phyloP scores from a whole-genome alignment of 805 yeast genomes.

The Osmozyma mogii region DNA sequence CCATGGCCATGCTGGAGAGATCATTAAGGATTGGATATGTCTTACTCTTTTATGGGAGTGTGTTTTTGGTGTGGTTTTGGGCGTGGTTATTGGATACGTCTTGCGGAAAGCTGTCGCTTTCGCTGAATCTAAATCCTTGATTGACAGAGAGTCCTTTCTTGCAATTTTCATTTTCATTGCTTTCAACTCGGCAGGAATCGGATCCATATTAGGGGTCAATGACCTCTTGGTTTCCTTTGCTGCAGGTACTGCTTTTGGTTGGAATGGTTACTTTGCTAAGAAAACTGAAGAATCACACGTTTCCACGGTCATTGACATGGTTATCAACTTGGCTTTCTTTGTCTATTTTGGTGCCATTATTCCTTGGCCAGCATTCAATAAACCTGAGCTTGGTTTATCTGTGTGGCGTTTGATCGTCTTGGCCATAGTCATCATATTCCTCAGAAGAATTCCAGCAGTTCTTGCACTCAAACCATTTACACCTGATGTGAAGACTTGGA shows the following conservation, averaged over 20 bases:
- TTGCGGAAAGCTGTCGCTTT: conserved; percentile 66
- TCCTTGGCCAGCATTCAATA: conserved; percentile 80
- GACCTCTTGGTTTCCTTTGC: conserved; percentile 84
- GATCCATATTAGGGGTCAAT: conserved; percentile 81
- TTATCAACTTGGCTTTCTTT: conserved; percentile 78
- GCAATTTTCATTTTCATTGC: conserved; percentile 80
- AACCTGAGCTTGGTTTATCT: conserved; percentile 49
- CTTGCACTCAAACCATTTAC: conserved; percentile 65
- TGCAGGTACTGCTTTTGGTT: conserved; percentile 88
- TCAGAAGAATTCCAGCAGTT: conserved; percentile 81
- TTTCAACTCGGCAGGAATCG: conserved; percentile 80
- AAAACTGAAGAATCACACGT: conserved; percentile 82
- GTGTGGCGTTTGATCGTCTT: conserved; percentile 76
- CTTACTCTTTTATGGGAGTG: conserved; percentile 78
- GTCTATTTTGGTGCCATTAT: conserved; percentile 86
- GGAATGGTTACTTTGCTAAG: conserved; percentile 86
- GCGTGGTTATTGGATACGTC: conserved; percentile 60
- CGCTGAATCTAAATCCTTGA: conserved; percentile 61
- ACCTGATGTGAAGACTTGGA: conserved; percentile 86
- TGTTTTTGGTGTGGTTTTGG: conserved; percentile 67
- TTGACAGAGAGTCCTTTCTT: conserved; percentile 83
- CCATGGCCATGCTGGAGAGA: conserved; percentile 55
- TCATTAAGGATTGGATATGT: conserved; percentile 74
- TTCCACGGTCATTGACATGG: conserved; percentile 80
- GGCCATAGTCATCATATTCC: conserved; percentile 64